phyloP scores from a whole-genome alignment of 2,329 filamentous ascomycete genomes.

The Penicillium sp. region DNA sequence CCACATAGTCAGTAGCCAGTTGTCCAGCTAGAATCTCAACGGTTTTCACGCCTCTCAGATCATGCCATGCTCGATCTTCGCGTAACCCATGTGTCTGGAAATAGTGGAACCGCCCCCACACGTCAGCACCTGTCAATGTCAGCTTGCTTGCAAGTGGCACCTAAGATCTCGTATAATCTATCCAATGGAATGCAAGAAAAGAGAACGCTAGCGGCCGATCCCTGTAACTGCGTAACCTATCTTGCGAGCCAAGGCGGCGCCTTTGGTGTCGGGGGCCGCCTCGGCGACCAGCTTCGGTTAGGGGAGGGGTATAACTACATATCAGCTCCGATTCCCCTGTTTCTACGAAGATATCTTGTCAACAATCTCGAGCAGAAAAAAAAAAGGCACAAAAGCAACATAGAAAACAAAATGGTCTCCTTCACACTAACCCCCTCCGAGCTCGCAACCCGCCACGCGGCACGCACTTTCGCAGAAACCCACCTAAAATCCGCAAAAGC shows the following conservation, averaged over 20 bases:
- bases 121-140: not conserved
- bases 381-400: not conserved
- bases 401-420: constrained; percentile 15
- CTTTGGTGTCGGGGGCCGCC: too few species aligned
- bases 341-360: too few species aligned
- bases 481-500: constrained; percentile 5
- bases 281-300: not conserved
- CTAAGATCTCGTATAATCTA: not conserved
- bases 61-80: not conserved
- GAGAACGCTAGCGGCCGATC: not conserved
- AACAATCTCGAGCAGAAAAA: too few species aligned
- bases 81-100: not conserved
- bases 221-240: not conserved
- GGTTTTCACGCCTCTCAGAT: not conserved
- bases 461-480: constrained; percentile 6
- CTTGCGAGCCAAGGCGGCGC: too few species aligned
- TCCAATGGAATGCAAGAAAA: not conserved
- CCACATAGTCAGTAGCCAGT: too few species aligned
- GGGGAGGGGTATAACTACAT: not conserved
- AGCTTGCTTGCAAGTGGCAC: not conserved
- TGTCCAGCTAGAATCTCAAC: too few species aligned
- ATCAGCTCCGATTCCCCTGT: too few species aligned
- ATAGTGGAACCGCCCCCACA: not conserved
- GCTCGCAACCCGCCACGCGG: not conserved
- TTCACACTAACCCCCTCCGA: constrained; percentile 11